A percentile compares a stretch with the other conserved stretches of the same genome.
Evolutionary conservation across 2,329 filamentous ascomycete genomes (phyloP).

Genomic region (Cladorrhinum sp.): DNA sequence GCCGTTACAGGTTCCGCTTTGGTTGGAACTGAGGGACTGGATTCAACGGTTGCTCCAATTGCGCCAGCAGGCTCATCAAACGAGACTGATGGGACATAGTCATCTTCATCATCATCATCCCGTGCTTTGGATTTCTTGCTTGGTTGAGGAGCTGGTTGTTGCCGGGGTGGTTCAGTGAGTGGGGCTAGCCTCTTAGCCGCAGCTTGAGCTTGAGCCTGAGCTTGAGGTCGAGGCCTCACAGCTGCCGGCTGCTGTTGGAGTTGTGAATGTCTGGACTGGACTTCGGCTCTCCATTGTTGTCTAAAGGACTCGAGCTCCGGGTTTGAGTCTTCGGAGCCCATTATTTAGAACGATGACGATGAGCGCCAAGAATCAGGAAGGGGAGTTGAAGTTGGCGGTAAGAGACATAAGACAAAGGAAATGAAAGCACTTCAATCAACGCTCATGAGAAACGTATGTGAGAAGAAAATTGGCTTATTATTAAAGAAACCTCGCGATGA

Average conservation of each 20-base stretch:
- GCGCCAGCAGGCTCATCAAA: constrained; percentile 36
- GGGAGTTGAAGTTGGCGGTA: background rate
- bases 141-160: constrained; percentile 17
- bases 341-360: constrained; percentile 13
- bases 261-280: constrained; percentile 43
- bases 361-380: background rate
- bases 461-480: background rate
- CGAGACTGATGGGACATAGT: constrained; percentile 32
- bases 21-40: constrained; percentile 10
- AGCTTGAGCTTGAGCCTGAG: background rate
- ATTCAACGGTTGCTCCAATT: constrained; percentile 20
- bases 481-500: background rate
- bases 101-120: constrained; percentile 36
- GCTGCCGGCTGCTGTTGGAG: constrained; percentile 16
- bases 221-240: background rate
- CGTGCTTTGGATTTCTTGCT: constrained; percentile 27
- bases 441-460: background rate
- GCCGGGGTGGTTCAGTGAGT: constrained; percentile 9
- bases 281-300: constrained; percentile 80
- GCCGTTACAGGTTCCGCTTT: constrained; percentile 64
- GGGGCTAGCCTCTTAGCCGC: background rate
- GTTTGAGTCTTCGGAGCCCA: constrained; percentile 43
- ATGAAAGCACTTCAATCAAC: background rate
- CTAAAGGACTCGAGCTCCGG: constrained; percentile 84
- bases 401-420: background rate